Conservation (phyloP, 2,329 filamentous ascomycete species). For the Fusarium compactum region DNA sequence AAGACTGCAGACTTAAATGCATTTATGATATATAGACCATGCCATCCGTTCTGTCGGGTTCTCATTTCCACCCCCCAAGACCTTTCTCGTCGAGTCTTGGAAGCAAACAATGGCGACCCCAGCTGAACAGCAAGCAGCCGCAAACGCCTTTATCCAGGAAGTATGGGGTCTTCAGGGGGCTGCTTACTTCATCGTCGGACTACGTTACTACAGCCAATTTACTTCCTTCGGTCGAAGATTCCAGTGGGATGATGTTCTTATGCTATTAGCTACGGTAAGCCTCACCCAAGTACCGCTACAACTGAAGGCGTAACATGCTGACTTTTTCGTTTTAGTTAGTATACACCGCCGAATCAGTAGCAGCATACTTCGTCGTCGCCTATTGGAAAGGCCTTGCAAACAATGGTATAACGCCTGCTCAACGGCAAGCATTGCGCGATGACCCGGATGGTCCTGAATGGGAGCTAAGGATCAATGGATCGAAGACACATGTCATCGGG, state of each 20-base stretch:
- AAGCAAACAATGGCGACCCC: neutral
- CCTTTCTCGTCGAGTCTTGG: neutral
- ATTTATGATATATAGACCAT: neutral
- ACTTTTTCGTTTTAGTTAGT: neutral
- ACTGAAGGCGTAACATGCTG: rapidly evolving
- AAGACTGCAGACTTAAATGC: neutral
- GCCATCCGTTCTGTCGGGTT: neutral
- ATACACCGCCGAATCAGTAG: neutral
- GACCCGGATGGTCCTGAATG: neutral
- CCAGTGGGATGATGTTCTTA: neutral
- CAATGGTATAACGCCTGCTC: neutral
- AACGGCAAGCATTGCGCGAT: neutral
- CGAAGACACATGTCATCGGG: neutral
- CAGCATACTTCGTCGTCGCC: slow-evolving; percentile 1
- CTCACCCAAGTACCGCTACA: rapidly evolving
- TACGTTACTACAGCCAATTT: neutral
- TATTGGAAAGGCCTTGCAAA: neutral
- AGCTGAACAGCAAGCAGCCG: neutral
- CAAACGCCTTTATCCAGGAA: neutral
- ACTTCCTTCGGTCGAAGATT: neutral
- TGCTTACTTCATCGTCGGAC: neutral
- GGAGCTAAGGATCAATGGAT: neutral
- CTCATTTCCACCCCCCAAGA: rapidly evolving
- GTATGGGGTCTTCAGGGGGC: neutral
- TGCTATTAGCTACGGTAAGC: neutral